phyloP scores from a whole-genome alignment of 257 asterid genomes.

The Sherardia arvensis region DNA sequence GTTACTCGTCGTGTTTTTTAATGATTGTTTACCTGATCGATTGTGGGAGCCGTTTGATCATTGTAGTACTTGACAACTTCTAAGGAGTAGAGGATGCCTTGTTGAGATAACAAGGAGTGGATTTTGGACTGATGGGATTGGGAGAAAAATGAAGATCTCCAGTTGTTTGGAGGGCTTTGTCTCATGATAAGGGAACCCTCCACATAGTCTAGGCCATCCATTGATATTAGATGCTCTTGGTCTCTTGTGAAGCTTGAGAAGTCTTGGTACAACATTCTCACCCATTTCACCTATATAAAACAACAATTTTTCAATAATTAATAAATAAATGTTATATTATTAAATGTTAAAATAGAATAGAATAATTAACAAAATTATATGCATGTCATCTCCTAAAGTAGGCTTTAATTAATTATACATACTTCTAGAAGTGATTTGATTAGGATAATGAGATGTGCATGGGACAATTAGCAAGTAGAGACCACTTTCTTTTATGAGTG shows the following conservation, averaged over 20 bases:
- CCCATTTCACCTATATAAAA: conserved; percentile 26
- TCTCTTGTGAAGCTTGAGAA: conserved; percentile 28
- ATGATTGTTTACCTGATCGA: conserved; percentile 27
- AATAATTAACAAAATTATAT: too few relatives aligned
- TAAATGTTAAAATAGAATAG: too few relatives aligned
- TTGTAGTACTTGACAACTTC: conserved; percentile 54
- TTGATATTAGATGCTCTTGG: conserved; percentile 34
- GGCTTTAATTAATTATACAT: too few relatives aligned
- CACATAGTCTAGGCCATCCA: conserved; percentile 29
- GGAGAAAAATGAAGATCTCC: conserved; percentile 65
- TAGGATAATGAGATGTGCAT: neutral
- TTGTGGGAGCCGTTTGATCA: conserved; percentile 13
- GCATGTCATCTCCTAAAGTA: too few relatives aligned
- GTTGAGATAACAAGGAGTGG: conserved; percentile 22
- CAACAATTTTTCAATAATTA: neutral
- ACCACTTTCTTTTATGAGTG: neutral
- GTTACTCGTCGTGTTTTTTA: too few relatives aligned
- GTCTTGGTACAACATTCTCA: conserved; percentile 28
- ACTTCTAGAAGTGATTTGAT: neutral
- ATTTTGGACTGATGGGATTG: conserved; percentile 33
- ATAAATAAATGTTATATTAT: too few relatives aligned
- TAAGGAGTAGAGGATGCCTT: conserved; percentile 36
- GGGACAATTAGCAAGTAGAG: neutral
- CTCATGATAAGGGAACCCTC: conserved; percentile 53
- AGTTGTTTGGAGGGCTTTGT: conserved; percentile 42